These are phyloP conservation scores for Carex arenaria DNA, from an alignment of 202 grass and related monocot species.

Conservation along the genomic window DNA sequence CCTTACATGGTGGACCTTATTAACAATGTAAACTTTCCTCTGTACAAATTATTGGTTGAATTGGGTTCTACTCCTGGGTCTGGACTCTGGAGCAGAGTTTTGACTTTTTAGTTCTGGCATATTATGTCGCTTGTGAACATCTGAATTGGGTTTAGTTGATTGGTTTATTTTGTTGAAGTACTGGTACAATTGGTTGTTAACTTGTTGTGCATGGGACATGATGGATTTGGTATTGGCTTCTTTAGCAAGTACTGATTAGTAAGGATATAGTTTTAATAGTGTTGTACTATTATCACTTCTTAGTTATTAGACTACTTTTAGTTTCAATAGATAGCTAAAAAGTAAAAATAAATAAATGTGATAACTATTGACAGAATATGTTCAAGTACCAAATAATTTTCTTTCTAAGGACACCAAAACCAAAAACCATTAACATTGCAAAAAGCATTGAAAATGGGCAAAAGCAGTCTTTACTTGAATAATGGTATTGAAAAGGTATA, in stretches of 20 bases:
- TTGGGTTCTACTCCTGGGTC: background rate
- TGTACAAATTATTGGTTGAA: background rate
- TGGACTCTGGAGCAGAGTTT: background rate
- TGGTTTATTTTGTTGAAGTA: background rate
- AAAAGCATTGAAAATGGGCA: background rate
- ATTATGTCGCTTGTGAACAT: background rate
- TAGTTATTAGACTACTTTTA: background rate
- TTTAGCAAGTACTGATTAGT: background rate
- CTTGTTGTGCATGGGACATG: background rate
- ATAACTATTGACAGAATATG: background rate
- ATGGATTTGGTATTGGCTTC: background rate
- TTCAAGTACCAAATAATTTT: background rate
- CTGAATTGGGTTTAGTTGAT: background rate
- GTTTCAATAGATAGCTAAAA: background rate
- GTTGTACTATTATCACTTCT: background rate
- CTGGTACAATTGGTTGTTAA: background rate
- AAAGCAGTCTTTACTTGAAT: constrained; percentile 1
- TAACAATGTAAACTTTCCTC: background rate
- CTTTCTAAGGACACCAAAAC: background rate
- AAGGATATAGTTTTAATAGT: background rate
- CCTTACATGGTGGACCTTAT: background rate
- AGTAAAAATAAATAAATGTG: background rate
- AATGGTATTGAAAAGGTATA: constrained; percentile 7
- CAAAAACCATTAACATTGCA: background rate
- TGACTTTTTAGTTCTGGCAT: background rate